Base-by-base conservation (phyloP, 495 filamentous ascomycete species). In the Penicillium verhagenii region DNA sequence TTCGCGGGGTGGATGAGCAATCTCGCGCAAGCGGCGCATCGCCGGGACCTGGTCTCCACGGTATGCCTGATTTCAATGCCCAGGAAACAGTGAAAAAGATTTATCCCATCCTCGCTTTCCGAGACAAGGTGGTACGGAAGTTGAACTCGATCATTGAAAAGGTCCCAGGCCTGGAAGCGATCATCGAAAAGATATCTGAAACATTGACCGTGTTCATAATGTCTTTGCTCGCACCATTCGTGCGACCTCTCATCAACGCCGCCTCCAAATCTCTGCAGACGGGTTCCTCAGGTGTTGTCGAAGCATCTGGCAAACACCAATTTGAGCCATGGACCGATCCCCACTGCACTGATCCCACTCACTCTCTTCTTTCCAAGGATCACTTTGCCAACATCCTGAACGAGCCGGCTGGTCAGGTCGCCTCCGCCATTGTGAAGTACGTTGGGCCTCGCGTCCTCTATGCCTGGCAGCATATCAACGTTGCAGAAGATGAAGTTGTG, bases 331-430 rank as follows among this genome's bases (percentile, higher is more conserved):
- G 94, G 94, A 89, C 84, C 6, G 86, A 96, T 68, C 83, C 89
- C 6, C 75, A 81, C 45, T 94, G 89, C 77, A 87, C 89, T 13
- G 87, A 97, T 68, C 94, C 94, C 6, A 98, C 94, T 3, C 94
- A 97, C 76, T 94, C 89, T 10, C 83, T 97, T 72, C 82, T 97
- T 6, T 92, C 90, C 53, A 97, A 97, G 72, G 94, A 98, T 62
- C 94, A 98, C 67, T 97, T 97, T 64, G 88, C 88, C 57, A 96
- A 97, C 71, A 77, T 92, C 26, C 78, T 97, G 25, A 97, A 97
- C 72, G 79, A 88, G 26, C 90, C 90, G 44, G 91, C 92, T 2
- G 93, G 93, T 11, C 80, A 88, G 19, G 83, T 97, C 19, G 92
- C 92, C 8, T 73, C 87, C 2, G 83, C 81, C 0, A 87, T 96